Conservation (phyloP, 192 early-diverging fungal genomes). For the Coemansia aciculifera region DNA sequence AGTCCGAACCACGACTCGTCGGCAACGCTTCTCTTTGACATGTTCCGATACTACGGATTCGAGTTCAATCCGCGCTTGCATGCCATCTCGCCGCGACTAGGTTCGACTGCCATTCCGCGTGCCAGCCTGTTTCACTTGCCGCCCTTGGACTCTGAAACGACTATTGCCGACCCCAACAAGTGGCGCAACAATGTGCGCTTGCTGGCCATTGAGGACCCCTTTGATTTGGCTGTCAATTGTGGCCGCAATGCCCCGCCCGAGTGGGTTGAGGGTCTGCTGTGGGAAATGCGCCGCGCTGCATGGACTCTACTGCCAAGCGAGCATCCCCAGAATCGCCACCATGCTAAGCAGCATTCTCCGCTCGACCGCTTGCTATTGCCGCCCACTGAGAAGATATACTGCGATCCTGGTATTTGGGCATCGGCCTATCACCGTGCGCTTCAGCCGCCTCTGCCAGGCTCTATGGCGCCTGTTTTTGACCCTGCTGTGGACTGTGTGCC, state of each 20-base stretch:
- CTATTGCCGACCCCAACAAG: slow-evolving; percentile 11
- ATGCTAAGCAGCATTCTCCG: background rate
- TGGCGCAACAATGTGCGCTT: slow-evolving; percentile 27
- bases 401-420: slow-evolving; percentile 25
- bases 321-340: background rate
- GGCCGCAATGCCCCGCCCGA: slow-evolving; percentile 36
- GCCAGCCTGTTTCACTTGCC: slow-evolving; percentile 20
- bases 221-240: slow-evolving; percentile 33
- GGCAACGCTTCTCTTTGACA: slow-evolving; percentile 18
- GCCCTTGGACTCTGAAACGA: background rate
- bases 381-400: slow-evolving; percentile 14
- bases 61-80: slow-evolving; percentile 31
- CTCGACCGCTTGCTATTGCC: slow-evolving; percentile 23
- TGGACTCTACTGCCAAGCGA: slow-evolving; percentile 15
- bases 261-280: slow-evolving; percentile 45
- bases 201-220: slow-evolving; percentile 49
- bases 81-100: slow-evolving; percentile 37
- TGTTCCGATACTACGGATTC: slow-evolving; percentile 39
- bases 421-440: slow-evolving; percentile 13
- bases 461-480: background rate
- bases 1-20: slow-evolving; percentile 32
- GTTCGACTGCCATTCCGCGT: slow-evolving; percentile 24
- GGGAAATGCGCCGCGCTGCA: slow-evolving; percentile 54
- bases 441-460: background rate
- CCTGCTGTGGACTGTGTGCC: slow-evolving; percentile 1